phyloP scores from a whole-genome alignment of 179 eudicot genomes.

The Pouteria campechiana region DNA sequence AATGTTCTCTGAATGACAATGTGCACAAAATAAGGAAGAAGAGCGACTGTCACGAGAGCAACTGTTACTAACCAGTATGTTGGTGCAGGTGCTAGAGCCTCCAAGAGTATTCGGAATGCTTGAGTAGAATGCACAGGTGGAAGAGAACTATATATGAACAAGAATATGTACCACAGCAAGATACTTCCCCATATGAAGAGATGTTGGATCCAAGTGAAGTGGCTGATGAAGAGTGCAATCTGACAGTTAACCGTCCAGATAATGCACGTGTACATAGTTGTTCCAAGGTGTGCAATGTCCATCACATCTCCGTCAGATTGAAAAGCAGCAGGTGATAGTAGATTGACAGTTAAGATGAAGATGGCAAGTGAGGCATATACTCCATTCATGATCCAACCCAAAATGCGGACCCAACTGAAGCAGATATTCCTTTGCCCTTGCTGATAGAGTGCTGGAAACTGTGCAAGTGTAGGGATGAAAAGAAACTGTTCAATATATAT shows the following conservation, averaged over 20 bases:
- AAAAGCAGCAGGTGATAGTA: constrained; percentile 10
- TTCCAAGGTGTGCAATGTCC: constrained; percentile 18
- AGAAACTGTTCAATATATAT: too few relatives aligned
- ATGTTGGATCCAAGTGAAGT: constrained; percentile 41
- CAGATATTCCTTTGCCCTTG: constrained; percentile 23
- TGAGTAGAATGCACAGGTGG: constrained; percentile 10
- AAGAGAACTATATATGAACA: constrained; percentile 13
- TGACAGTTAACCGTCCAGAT: constrained; percentile 40
- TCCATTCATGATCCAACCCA: constrained; percentile 30
- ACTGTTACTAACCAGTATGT: constrained; percentile 19
- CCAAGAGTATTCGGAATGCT: constrained; percentile 10
- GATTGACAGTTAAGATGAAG: constrained; percentile 9
- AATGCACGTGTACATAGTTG: constrained; percentile 21
- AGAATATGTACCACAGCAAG: constrained; percentile 23
- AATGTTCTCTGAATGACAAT: constrained; percentile 14
- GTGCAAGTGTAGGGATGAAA: too few relatives aligned
- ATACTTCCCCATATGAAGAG: constrained; percentile 39
- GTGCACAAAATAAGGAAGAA: constrained; percentile 22
- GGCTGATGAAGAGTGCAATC: constrained; percentile 24
- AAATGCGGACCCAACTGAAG: constrained; percentile 25
- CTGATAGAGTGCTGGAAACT: constrained; percentile 35
- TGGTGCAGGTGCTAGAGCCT: constrained; percentile 19
- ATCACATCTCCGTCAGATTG: constrained; percentile 11
- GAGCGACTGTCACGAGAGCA: constrained; percentile 12
- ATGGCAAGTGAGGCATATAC: constrained; percentile 15